These are phyloP conservation scores for Mollisiaceae sp. DNA, from an alignment of 2,329 filamentous ascomycete species.

Conservation along the genomic window DNA sequence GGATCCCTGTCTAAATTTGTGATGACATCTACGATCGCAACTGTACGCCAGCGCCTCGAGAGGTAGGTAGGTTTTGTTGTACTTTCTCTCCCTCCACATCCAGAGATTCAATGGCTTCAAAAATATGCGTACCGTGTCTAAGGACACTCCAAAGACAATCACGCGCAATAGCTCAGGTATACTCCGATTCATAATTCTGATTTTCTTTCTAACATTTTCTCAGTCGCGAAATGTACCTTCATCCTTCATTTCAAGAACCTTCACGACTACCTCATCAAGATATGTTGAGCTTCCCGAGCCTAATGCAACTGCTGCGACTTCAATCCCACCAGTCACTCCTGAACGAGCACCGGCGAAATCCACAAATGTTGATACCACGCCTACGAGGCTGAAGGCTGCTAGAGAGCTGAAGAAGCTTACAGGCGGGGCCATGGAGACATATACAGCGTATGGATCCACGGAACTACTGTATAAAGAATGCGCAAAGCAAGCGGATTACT, in stretches of 20 bases:
- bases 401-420: slow-evolving; percentile 24
- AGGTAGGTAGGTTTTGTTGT: not conserved
- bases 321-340: slow-evolving; percentile 32
- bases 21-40: slow-evolving; percentile 10
- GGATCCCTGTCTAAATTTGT: slow-evolving; percentile 1
- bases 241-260: slow-evolving; percentile 28
- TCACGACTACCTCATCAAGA: slow-evolving; percentile 36
- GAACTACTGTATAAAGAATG: slow-evolving; percentile 62
- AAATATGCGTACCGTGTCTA: slow-evolving; percentile 39
- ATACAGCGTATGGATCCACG: slow-evolving; percentile 80
- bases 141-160: slow-evolving; percentile 35
- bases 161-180: slow-evolving; percentile 29
- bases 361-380: slow-evolving; percentile 13
- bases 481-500: slow-evolving; percentile 36
- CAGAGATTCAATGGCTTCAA: slow-evolving; percentile 33
- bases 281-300: slow-evolving; percentile 33
- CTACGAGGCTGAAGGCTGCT: slow-evolving; percentile 24
- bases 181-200: not conserved
- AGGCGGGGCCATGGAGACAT: slow-evolving; percentile 60
- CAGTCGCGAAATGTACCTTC: slow-evolving; percentile 13
- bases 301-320: slow-evolving; percentile 29
- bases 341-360: slow-evolving; percentile 15
- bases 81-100: not conserved
- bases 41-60: not conserved
- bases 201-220: slow-evolving; percentile 19